phyloP scores from a whole-genome alignment of 2,329 filamentous ascomycete genomes.

The Metarhizium robertsii region DNA sequence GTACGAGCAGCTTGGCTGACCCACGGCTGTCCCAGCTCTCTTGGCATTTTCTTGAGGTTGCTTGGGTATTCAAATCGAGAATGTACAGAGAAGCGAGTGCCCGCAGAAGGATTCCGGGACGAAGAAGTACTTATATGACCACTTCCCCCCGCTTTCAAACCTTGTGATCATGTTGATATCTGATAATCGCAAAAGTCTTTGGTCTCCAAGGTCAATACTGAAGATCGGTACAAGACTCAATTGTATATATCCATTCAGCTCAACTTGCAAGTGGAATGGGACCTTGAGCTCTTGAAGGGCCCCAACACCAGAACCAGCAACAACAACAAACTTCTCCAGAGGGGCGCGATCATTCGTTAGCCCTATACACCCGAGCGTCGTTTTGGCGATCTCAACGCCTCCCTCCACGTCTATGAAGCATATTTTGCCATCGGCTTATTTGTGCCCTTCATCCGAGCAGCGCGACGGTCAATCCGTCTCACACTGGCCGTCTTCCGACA shows the following conservation, averaged over 20 bases:
- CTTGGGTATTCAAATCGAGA: not conserved
- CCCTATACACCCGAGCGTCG: constrained; percentile 3
- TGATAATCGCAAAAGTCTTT: not conserved
- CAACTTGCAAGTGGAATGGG: not conserved
- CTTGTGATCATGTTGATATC: not conserved
- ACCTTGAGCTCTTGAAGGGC: not conserved
- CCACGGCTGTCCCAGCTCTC: not conserved
- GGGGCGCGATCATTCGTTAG: not conserved
- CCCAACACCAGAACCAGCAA: not conserved
- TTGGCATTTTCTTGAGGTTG: constrained; percentile 1
- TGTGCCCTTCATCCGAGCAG: constrained; percentile 10
- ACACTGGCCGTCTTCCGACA: constrained; percentile 11
- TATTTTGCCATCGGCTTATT: constrained; percentile 4
- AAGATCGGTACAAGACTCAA: not conserved
- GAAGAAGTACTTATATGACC: constrained; percentile 3
- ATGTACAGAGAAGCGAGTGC: no score
- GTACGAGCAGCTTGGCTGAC: not conserved
- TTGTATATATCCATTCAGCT: not conserved
- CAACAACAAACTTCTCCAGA: not conserved
- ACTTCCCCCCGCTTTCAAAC: not conserved
- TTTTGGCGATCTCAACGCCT: constrained; percentile 1
- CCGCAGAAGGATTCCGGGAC: not conserved
- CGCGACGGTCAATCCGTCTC: constrained; percentile 4
- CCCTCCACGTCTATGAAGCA: constrained; percentile 13
- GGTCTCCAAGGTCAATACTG: not conserved